Conservation (phyloP, 2,329 filamentous ascomycete genomes). For the Trichoderma koningiopsis region DNA sequence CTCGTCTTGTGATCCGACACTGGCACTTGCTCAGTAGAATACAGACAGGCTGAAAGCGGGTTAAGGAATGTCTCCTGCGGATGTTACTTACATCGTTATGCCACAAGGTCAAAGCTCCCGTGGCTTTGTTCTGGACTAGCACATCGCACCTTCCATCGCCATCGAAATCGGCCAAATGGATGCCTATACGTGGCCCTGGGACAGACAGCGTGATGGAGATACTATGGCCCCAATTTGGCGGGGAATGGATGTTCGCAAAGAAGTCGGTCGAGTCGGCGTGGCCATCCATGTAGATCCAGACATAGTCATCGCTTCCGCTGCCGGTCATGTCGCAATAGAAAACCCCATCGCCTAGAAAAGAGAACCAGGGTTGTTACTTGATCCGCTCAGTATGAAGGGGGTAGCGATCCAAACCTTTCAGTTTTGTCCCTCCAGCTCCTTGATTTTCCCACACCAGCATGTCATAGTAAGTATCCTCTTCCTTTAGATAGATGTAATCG, state of each 20-base stretch:
- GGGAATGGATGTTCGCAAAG: not conserved
- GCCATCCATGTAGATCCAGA: slow-evolving; percentile 6
- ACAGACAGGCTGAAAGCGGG: too few relatives aligned
- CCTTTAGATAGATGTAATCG: not conserved
- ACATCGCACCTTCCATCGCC: not conserved
- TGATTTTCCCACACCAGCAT: not conserved
- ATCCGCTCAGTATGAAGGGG: not conserved
- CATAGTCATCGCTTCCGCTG: slow-evolving; percentile 3
- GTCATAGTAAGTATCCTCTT: not conserved
- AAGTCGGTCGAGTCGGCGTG: slow-evolving; percentile 6
- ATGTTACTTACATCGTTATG: not conserved
- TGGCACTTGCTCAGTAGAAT: too few relatives aligned
- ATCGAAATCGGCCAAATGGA: not conserved
- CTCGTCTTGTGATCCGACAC: too few relatives aligned
- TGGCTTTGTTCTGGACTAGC: not conserved
- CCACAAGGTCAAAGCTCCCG: not conserved
- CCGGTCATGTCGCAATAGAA: slow-evolving; percentile 11
- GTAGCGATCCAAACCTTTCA: not conserved
- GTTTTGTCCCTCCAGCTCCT: not conserved
- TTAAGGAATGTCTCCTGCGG: too few relatives aligned
- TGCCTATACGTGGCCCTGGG: slow-evolving; percentile 1
- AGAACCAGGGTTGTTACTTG: not conserved
- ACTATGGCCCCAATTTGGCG: slow-evolving; percentile 1
- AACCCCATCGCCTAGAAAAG: slow-evolving; percentile 3
- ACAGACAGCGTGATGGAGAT: slow-evolving; percentile 6